These are phyloP conservation scores for Chara braunii DNA, from an alignment of 139 green algal genomes.

Conservation along the genomic window DNA sequence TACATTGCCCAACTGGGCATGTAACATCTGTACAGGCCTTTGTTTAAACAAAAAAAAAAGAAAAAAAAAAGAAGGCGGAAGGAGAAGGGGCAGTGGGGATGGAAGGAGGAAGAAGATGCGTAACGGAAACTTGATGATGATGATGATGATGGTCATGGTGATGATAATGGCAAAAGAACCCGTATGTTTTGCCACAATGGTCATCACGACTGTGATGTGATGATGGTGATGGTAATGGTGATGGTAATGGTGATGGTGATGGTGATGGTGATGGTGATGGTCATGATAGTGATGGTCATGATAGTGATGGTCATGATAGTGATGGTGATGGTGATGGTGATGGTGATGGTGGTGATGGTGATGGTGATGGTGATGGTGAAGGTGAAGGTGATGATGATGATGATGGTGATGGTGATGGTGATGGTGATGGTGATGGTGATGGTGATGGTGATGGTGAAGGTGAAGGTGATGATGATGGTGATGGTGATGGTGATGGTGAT, in stretches of 20 bases:
- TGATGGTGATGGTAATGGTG: conserved; percentile 24
- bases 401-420: not conserved
- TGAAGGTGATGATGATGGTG: not conserved
- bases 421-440: conserved; percentile 6
- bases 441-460: conserved; percentile 10
- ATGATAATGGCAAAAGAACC: too few relatives aligned
- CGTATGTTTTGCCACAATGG: too few relatives aligned
- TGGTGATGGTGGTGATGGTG: conserved; percentile 16
- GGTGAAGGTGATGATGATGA: conserved; percentile 5
- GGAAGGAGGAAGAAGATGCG: too few relatives aligned
- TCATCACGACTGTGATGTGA: too few relatives aligned
- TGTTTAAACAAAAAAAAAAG: too few relatives aligned
- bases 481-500: not conserved
- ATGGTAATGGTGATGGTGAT: conserved; percentile 33
- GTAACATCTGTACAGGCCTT: too few relatives aligned
- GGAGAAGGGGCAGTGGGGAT: too few relatives aligned
- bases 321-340: conserved; percentile 1
- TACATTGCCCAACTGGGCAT: too few relatives aligned
- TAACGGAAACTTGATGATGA: too few relatives aligned
- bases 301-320: conserved; percentile 5
- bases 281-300: conserved; percentile 30
- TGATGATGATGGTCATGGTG: too few relatives aligned
- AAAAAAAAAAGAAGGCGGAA: too few relatives aligned
- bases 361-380: conserved; percentile 10
- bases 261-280: conserved; percentile 33